These are phyloP conservation scores for Fusarium bactridioides DNA, from an alignment of 2,329 filamentous ascomycete genomes.

Conservation along the genomic window DNA sequence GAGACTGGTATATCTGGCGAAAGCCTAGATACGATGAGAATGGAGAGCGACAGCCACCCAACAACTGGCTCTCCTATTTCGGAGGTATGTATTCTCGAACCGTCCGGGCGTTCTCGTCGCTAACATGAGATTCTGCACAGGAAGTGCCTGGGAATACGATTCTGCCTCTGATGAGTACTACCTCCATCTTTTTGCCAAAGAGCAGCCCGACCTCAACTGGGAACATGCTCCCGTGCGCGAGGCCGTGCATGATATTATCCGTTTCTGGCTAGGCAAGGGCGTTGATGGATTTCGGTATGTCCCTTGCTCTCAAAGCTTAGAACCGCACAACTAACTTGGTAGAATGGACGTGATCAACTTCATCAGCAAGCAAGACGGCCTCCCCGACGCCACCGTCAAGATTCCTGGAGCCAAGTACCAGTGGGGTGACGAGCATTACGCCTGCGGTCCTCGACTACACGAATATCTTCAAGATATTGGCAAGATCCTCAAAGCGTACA, in stretches of 20 bases:
- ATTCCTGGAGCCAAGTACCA: slow-evolving; percentile 51
- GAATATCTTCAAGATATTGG: slow-evolving; percentile 70
- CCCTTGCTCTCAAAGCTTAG: accelerated
- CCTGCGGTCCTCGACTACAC: slow-evolving; percentile 70
- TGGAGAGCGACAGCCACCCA: slow-evolving; percentile 69
- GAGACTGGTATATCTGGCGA: slow-evolving; percentile 68
- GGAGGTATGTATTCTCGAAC: slow-evolving; percentile 43
- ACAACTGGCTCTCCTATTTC: slow-evolving; percentile 71
- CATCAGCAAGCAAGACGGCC: slow-evolving; percentile 65
- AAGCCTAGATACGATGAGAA: slow-evolving; percentile 57
- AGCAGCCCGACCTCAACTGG: slow-evolving; percentile 83
- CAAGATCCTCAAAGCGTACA: slow-evolving; percentile 62
- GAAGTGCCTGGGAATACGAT: slow-evolving; percentile 34
- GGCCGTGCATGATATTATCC: slow-evolving; percentile 68
- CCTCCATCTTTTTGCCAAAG: slow-evolving; percentile 72
- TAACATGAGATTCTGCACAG: slow-evolving; percentile 45
- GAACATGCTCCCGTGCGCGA: slow-evolving; percentile 70
- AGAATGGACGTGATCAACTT: slow-evolving; percentile 72
- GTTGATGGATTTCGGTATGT: slow-evolving; percentile 67
- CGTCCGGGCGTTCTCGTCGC: slow-evolving; percentile 57
- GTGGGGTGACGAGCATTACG: slow-evolving; percentile 50
- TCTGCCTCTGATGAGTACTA: slow-evolving; percentile 70
- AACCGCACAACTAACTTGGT: background rate
- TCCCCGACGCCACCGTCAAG: slow-evolving; percentile 61
- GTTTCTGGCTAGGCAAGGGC: slow-evolving; percentile 76